Conservation (phyloP, 2,329 filamentous ascomycete genomes). For the Fusarium torreyae region DNA sequence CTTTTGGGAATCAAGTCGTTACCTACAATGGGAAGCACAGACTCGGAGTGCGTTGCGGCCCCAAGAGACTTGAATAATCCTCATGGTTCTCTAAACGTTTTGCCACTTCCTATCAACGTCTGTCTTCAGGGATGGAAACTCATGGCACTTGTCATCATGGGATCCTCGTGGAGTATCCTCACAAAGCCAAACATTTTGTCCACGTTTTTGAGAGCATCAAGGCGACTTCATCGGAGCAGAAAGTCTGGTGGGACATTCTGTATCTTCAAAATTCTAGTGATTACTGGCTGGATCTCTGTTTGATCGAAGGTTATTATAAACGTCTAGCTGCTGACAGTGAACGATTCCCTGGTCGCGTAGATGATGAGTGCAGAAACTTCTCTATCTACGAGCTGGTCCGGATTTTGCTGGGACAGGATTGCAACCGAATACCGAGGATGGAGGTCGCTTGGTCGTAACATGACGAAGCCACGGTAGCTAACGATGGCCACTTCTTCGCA, state of each 20-base stretch:
- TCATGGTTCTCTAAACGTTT: background rate
- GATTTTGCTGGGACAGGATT: background rate
- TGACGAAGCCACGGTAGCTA: background rate
- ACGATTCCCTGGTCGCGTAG: background rate
- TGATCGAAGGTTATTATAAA: background rate
- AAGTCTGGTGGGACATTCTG: background rate
- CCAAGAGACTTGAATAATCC: background rate
- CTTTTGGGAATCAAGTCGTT: background rate
- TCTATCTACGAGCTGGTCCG: slow-evolving; percentile 6
- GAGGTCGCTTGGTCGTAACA: background rate
- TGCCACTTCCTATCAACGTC: background rate
- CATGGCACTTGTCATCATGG: background rate
- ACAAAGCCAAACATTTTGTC: background rate
- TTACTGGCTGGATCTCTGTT: background rate
- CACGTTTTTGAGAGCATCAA: slow-evolving; percentile 7
- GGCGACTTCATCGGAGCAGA: background rate
- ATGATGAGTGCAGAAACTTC: background rate
- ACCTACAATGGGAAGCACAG: too few species aligned
- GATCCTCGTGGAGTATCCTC: slow-evolving; percentile 3
- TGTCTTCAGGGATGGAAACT: background rate
- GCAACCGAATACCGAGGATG: background rate
- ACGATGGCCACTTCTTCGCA: background rate
- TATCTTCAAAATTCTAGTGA: slow-evolving; percentile 1
- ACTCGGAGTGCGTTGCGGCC: too few species aligned
- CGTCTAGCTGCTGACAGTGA: background rate